phyloP scores from a whole-genome alignment of 2,329 filamentous ascomycete species.

The Fusarium sp. region DNA sequence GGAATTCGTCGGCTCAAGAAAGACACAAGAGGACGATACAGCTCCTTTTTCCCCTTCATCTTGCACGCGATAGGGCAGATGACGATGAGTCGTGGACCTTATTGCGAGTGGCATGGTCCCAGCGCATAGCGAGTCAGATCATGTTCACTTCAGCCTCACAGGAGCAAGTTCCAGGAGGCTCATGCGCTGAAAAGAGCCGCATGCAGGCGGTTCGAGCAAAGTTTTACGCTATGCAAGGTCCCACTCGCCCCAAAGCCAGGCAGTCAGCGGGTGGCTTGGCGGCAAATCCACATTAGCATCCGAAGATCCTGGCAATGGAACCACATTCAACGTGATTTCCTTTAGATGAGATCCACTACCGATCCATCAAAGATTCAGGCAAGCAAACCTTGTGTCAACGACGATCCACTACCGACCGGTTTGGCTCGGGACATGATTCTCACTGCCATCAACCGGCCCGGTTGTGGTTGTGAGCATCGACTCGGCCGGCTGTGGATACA shows the following conservation, averaged over 20 bases:
- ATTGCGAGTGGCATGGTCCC: conserved; percentile 25
- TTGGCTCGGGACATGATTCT: conserved; percentile 15
- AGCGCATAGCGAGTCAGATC: conserved; percentile 18
- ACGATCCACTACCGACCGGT: conserved; percentile 38
- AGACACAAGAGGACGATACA: neutral
- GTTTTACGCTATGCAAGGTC: conserved; percentile 29
- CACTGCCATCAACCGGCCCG: conserved; percentile 14
- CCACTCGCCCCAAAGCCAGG: conserved; percentile 10
- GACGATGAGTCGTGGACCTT: conserved; percentile 15
- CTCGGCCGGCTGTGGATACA: conserved; percentile 36
- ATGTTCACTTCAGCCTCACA: conserved; percentile 6
- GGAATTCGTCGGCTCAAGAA: conserved; percentile 29
- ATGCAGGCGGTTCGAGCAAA: conserved; percentile 35
- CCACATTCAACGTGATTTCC: conserved; percentile 32
- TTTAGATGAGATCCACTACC: conserved; percentile 41
- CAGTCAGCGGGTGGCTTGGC: conserved; percentile 34
- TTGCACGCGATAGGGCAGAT: conserved; percentile 9
- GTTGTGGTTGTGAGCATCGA: neutral
- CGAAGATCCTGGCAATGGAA: conserved; percentile 15
- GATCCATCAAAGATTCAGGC: conserved; percentile 38
- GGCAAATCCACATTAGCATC: conserved; percentile 15
- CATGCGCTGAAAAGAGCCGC: conserved; percentile 29
- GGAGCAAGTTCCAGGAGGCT: neutral
- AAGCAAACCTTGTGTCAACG: conserved; percentile 46
- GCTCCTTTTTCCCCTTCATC: neutral